phyloP scores from a whole-genome alignment of 306 rosid species.

The Medicago lupulina region DNA sequence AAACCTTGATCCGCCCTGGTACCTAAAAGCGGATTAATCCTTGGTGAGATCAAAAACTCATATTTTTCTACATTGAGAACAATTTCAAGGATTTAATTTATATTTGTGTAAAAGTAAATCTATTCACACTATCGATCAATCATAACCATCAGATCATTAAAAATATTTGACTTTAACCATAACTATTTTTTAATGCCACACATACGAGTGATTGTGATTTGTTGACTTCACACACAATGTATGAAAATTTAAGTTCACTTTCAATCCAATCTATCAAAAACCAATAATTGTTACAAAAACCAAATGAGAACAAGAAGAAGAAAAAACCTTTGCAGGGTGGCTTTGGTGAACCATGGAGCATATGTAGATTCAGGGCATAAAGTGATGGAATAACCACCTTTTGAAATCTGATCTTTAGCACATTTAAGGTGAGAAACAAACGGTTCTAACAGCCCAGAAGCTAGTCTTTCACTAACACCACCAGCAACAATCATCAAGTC shows the following conservation, averaged over 20 bases:
- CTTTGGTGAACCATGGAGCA: conserved; percentile 95
- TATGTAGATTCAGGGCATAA: conserved; percentile 64
- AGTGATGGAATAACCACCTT: conserved; percentile 93
- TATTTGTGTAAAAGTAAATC: neutral
- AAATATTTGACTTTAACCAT: neutral
- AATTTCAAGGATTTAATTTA: neutral
- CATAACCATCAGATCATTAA: neutral
- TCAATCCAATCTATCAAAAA: conserved; percentile 24
- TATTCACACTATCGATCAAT: neutral
- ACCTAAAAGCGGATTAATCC: conserved; percentile 8
- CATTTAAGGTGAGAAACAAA: conserved; percentile 77
- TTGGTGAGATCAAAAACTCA: conserved; percentile 30
- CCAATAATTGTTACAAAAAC: neutral
- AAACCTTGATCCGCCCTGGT: neutral
- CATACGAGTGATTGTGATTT: neutral
- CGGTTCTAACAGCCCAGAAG: conserved; percentile 89
- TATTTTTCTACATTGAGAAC: conserved; percentile 31
- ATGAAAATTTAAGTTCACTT: neutral
- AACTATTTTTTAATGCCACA: neutral
- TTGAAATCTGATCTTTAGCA: conserved; percentile 96
- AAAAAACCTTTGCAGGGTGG: conserved; percentile 81
- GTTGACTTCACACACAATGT: neutral
- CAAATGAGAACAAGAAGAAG: neutral
- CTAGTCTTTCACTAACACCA: conserved; percentile 77
- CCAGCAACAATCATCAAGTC: conserved; percentile 74